Percentiles rank a stretch among this genome's conserved stretches.
phyloP scores from a whole-genome alignment of 2,329 filamentous ascomycete species.

The Eurotiales sp. region DNA sequence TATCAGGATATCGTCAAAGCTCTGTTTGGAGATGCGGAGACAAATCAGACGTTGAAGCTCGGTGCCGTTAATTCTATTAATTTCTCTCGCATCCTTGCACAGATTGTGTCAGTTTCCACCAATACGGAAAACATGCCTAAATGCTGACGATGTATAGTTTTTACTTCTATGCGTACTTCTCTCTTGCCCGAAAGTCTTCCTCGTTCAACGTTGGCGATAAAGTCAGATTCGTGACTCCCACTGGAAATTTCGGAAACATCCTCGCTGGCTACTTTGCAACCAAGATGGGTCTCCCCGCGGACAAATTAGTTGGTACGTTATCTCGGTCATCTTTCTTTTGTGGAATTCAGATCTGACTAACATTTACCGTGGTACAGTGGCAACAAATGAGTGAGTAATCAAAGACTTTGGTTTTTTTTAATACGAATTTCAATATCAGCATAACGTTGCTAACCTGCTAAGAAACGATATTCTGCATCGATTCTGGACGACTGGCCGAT shows the following conservation, averaged over 20 bases:
- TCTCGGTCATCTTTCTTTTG: neutral
- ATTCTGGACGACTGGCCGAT: slow-evolving; percentile 86
- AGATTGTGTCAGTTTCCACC: too few relatives aligned
- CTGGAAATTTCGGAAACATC: slow-evolving; percentile 95
- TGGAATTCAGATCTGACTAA: neutral
- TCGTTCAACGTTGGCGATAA: slow-evolving; percentile 55
- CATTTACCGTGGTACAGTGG: slow-evolving; percentile 60
- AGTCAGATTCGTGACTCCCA: slow-evolving; percentile 84
- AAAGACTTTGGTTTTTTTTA: neutral
- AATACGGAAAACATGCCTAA: too few relatives aligned
- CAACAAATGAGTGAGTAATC: slow-evolving; percentile 70
- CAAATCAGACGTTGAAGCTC: slow-evolving; percentile 77
- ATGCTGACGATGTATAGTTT: too few relatives aligned
- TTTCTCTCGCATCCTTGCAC: slow-evolving; percentile 81
- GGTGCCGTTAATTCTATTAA: slow-evolving; percentile 97
- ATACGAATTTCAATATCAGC: neutral
- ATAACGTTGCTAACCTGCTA: neutral
- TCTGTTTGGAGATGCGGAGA: slow-evolving; percentile 79
- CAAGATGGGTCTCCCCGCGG: slow-evolving; percentile 80
- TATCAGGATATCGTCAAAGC: slow-evolving; percentile 89
- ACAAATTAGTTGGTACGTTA: slow-evolving; percentile 58
- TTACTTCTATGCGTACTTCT: slow-evolving; percentile 94
- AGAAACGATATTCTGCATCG: slow-evolving; percentile 88
- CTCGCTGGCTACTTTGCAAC: slow-evolving; percentile 84
- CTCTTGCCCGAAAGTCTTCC: slow-evolving; percentile 56